Evolutionary conservation across 2,329 filamentous ascomycete genomes (phyloP), one percentile per base, ranked within the genome.

Genomic region (Fusarium coffeatum): DNA sequence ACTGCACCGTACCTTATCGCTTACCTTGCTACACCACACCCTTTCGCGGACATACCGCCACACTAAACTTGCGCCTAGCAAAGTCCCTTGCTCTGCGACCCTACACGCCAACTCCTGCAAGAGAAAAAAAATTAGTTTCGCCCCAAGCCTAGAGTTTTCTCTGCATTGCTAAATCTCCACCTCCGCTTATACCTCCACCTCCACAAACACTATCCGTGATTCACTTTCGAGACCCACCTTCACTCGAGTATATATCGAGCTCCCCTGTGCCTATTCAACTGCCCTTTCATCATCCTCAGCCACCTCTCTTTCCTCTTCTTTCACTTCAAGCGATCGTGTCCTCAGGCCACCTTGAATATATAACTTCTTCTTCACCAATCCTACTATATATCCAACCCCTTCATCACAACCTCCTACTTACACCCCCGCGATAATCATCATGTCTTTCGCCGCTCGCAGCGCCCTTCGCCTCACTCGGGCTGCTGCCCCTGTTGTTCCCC

Each of bases 391-490:
- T 23, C 40, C 46, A 32, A 23, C 32, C 42, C 50, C 54, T 46
- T 45, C 32, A 42, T 46, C 15, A 54, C 43, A 40, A 45, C 43
- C 48, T 57, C 59, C 47, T 62, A 40, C 25, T 48, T 28, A 47
- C 55, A 42, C 37, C 64, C 59, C 47, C 61, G 23, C 34, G 57
- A 54, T 51, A 58, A 69, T 54, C 70, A 78, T 64, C 72, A 81
- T 81, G 80, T 76, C 80, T 73, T 76, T 76, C 64, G 76, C 76
- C 46, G 72, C 78, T 64, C 78, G 79, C 73, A 79, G 76, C 74
- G 69, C 72, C 56, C 64, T 81, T 59, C 79, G 80, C 55, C 67
- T 78, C 60, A 73, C 77, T 58, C 78, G 78, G 62, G 75, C 68
- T 59, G 75, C 77, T 61, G 72, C 73, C 50, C 75, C 78, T 51